A percentile compares a stretch with the other conserved stretches of the same genome.
Evolutionary conservation across 345 rosid species (phyloP).

Genomic region (Zanthoxylum bungeanum): DNA sequence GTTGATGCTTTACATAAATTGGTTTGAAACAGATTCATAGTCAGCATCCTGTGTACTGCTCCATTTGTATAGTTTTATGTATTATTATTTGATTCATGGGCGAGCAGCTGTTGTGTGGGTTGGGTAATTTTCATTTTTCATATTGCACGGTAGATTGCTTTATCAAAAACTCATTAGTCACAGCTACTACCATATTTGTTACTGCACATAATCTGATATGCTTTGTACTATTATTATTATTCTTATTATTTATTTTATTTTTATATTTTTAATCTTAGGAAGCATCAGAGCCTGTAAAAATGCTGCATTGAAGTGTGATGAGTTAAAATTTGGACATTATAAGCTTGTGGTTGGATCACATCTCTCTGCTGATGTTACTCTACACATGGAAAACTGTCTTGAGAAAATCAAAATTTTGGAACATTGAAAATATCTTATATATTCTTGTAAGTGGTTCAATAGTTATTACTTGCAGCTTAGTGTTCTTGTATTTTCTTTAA

Average conservation of each 20-base stretch:
- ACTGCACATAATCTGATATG: too few species aligned
- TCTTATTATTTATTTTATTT: too few species aligned
- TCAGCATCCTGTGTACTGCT: background rate
- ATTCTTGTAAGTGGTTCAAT: background rate
- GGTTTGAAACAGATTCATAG: background rate
- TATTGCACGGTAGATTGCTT: background rate
- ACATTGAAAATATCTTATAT: constrained; percentile 20
- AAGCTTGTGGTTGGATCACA: constrained; percentile 39
- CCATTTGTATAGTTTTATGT: background rate
- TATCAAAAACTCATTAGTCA: background rate
- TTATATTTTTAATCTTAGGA: constrained; percentile 31
- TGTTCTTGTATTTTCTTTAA: background rate
- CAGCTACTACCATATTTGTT: background rate
- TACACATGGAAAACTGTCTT: constrained; percentile 54
- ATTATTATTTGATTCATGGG: background rate
- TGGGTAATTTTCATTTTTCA: background rate
- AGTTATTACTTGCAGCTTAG: background rate
- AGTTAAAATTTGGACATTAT: constrained; percentile 62
- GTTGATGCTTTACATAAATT: background rate
- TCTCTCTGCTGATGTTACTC: constrained; percentile 45
- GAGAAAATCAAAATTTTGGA: constrained; percentile 67
- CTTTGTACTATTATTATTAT: too few species aligned
- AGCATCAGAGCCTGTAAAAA: constrained; percentile 64
- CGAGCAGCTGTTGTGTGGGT: background rate
- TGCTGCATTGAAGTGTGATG: constrained; percentile 75